Base-by-base conservation (phyloP, 176 grass and related monocot species). In the Oryza meyeriana region DNA sequence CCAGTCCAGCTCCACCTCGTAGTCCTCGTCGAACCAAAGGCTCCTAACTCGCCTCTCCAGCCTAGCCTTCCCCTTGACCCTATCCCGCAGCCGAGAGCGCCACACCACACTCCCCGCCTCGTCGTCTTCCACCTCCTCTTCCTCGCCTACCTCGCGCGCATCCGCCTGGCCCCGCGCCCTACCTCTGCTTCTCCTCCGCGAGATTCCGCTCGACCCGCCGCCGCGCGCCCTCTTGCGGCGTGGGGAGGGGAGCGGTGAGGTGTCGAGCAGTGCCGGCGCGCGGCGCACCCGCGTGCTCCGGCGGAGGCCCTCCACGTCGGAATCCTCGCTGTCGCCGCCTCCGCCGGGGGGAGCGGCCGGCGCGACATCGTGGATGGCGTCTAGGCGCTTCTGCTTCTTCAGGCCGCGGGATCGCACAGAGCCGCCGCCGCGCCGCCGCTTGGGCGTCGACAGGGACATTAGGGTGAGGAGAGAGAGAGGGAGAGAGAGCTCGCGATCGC, bases 301-400 rank as follows among this genome's bases (percentile, higher is more conserved):
- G 67, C 96, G 96, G 79, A 88, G 33, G 45, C 71, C 40, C 39
- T 87, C 83, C n/a, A 72, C 61, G 7, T 90, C 89, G 8, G 85
- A 38, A 81, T 78, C 80, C 0, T 78, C 63, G 48, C 55, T 70
- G 0, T n/a, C 64, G 32, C 4, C 65, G 40, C 33, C 61, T 25
- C 20, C 81, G 31, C 27, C 87, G 70, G 66, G 72, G 16, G 82
- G 25, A 76, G 81, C 61, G 12, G 65, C 32, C 71, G 78, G 73
- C 44, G 76, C 76, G 41, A 75, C 79, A 80, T 99, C 96, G 29
- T 40, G 65, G 75, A 99, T 95, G 76, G 96, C 81, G 52, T 99
- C 96, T 29, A 99, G 96, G 45, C 91, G 84, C 87, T 93, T 99
- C 82, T 99, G 87, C 91, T 89, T 95, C 87, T 95, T 99, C 89